A percentile compares a stretch with the other conserved stretches of the same genome.
Evolutionary conservation across 306 rosid species (phyloP).

Genomic region (Senna tora): DNA sequence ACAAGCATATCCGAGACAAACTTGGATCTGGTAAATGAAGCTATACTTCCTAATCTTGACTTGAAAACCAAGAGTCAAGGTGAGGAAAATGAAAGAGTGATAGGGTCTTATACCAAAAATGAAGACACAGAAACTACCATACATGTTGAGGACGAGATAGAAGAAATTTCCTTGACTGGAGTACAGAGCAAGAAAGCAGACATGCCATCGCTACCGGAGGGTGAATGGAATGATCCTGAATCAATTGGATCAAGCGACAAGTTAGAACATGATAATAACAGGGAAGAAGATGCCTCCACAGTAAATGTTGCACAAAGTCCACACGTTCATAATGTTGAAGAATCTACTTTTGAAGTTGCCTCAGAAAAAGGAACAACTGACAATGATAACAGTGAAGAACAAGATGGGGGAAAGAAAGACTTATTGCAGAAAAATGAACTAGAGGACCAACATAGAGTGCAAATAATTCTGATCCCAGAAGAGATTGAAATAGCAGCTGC

Average conservation of each 20-base stretch:
- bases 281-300: slow-evolving; percentile 30
- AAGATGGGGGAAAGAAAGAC: slow-evolving; percentile 8
- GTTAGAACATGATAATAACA: slow-evolving; percentile 8
- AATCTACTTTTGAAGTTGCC: slow-evolving; percentile 1
- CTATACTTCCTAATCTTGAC: slow-evolving; percentile 22
- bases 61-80: slow-evolving; percentile 15
- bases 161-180: slow-evolving; percentile 19
- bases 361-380: slow-evolving; percentile 14
- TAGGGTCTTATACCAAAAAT: slow-evolving; percentile 11
- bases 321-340: slow-evolving; percentile 25
- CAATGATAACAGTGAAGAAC: slow-evolving; percentile 16
- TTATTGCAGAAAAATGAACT: slow-evolving; percentile 34
- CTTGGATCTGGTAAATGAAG: slow-evolving; percentile 27
- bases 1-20: slow-evolving; percentile 14
- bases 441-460: slow-evolving; percentile 6
- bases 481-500: slow-evolving; percentile 19
- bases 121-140: slow-evolving; percentile 21
- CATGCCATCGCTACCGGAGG: slow-evolving; percentile 6
- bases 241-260: slow-evolving; percentile 24
- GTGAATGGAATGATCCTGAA: slow-evolving; percentile 31
- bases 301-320: slow-evolving; percentile 25
- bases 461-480: slow-evolving; percentile 24
- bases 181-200: slow-evolving; percentile 29
- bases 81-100: slow-evolving; percentile 28
- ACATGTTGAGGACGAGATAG: slow-evolving; percentile 12